Percentiles rank a stretch among this genome's conserved stretches.
Conservation (phyloP, 306 rosid species). For the Quercus parvula region DNA sequence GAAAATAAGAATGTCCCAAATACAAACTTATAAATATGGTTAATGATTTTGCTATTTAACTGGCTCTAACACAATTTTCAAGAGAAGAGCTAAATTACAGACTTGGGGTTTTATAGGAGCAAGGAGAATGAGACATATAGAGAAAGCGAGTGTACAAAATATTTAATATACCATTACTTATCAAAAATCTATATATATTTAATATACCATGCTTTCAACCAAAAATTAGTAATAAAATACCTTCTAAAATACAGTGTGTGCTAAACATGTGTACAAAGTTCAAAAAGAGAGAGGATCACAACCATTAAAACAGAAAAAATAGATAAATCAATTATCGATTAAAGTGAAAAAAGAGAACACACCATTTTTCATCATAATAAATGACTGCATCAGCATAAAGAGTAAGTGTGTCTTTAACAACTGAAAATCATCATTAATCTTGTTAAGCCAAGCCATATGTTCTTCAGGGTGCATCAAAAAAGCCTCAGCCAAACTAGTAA, state of each 20-base stretch:
- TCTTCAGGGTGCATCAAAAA: conserved; percentile 50
- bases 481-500: conserved; percentile 60
- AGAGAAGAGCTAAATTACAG: neutral
- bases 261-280: neutral
- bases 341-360: conserved; percentile 14
- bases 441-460: conserved; percentile 52
- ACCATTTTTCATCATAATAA: conserved; percentile 42
- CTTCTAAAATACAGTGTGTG: neutral
- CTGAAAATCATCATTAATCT: conserved; percentile 48
- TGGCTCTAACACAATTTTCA: neutral
- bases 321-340: neutral
- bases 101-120: neutral
- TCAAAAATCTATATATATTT: neutral
- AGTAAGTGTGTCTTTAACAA: conserved; percentile 63
- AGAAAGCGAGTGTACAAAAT: neutral
- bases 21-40: neutral
- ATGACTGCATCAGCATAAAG: conserved; percentile 62
- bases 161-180: neutral
- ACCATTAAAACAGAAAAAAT: neutral
- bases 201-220: neutral
- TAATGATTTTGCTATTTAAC: neutral
- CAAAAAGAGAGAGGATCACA: neutral
- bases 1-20: neutral
- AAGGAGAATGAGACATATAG: neutral
- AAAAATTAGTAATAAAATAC: too few species aligned